Base-by-base conservation (phyloP, 805 yeast genomes). In the Zygoascus tannicola region DNA sequence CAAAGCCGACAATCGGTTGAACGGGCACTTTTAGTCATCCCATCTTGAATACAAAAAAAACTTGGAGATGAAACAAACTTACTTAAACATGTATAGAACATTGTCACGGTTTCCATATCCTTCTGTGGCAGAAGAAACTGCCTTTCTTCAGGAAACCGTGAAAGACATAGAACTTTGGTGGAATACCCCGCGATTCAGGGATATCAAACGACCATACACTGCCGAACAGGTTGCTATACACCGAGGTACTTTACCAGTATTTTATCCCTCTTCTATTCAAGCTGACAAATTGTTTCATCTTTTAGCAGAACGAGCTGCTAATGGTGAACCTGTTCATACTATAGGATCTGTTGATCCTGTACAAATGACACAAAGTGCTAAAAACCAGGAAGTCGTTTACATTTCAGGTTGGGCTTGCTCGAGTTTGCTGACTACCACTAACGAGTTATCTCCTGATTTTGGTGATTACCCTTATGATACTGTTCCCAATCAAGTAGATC, bases 401-500 rank as follows among this genome's bases (percentile, higher is more conserved):
- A 71, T 74, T 28, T 73, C 78, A 23, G 83, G 83, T 1, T 78
- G 79, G 78, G 84, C 78, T 2, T 74, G 74, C 39, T 74, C 78
- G 1, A 66, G 76, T 19, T 69, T 74, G 1, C 54, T 77, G 48
- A 76, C 80, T 5, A 69, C 80, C 3, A 78, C 81, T 2, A 73
- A 76, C 53, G 83, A 78, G 50, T 80, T 76, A 2, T 70, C 77
- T 2, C 80, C 82, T 1, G 84, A 78, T 54, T 75, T 76, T 56
- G 84, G 82, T 18, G 84, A 78, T 56, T 78, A 78, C 54, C 83
- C 84, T 0, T 77, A 78, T 52, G 78, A 78, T 51, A 78, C 84
- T 0, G 81, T 78, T 2, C 84, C 84, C n/a, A 75, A 75, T 52
- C 79, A 76, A 53, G 81, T 76, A 4, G 78, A 75, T 44, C 65